Conservation (phyloP, 2,329 filamentous ascomycete species). For the Huntiella bhutanensis region DNA sequence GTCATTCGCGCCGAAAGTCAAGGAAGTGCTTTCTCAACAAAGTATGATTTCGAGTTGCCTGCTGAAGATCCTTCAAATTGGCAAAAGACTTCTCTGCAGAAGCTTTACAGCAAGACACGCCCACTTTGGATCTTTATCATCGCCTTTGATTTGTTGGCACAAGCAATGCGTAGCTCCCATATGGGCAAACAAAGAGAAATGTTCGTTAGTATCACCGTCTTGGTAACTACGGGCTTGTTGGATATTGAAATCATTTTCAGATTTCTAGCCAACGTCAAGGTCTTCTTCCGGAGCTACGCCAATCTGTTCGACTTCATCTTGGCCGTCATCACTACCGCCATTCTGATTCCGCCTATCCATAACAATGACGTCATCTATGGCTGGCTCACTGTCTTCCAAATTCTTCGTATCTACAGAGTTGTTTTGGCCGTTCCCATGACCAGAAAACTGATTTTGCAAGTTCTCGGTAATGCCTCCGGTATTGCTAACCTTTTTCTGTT, state of each 20-base stretch:
- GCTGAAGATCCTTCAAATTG: slow-evolving; percentile 33
- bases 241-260: slow-evolving; percentile 68
- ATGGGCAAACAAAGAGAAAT: slow-evolving; percentile 44
- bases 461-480: slow-evolving; percentile 81
- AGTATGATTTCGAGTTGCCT: slow-evolving; percentile 29
- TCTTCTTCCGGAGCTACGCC: slow-evolving; percentile 52
- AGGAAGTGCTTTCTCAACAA: slow-evolving; percentile 55
- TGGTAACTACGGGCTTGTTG: slow-evolving; percentile 57
- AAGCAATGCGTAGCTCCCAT: slow-evolving; percentile 54
- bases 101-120: slow-evolving; percentile 52
- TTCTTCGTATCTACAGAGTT: slow-evolving; percentile 76
- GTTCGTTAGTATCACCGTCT: slow-evolving; percentile 56
- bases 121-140: slow-evolving; percentile 71
- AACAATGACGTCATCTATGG: slow-evolving; percentile 54
- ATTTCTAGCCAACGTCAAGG: slow-evolving; percentile 59
- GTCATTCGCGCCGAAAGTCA: slow-evolving; percentile 94
- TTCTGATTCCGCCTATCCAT: slow-evolving; percentile 66
- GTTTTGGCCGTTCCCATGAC: slow-evolving; percentile 81
- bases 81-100: slow-evolving; percentile 38
- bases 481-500: slow-evolving; percentile 89
- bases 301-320: slow-evolving; percentile 70
- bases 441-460: slow-evolving; percentile 65
- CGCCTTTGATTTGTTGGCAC: slow-evolving; percentile 57
- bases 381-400: slow-evolving; percentile 86
- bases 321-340: slow-evolving; percentile 64